Evolutionary conservation across 2,329 filamentous ascomycete species (phyloP).

Genomic region (Calonectria pauciramosa): DNA sequence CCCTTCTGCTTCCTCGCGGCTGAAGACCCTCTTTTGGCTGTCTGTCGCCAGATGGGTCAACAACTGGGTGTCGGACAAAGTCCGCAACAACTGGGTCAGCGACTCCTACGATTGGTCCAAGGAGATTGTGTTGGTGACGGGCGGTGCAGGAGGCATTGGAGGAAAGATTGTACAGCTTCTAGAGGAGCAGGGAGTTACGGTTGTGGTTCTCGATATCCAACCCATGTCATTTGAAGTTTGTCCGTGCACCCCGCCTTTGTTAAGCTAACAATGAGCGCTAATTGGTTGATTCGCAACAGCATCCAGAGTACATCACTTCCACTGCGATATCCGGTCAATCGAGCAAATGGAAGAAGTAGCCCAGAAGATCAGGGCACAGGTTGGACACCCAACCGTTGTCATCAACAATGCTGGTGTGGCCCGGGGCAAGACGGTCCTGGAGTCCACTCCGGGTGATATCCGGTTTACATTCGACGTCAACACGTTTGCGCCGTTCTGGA

Average conservation of each 20-base stretch:
- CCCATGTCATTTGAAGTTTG: slow-evolving; percentile 67
- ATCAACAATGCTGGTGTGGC: slow-evolving; percentile 80
- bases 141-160: slow-evolving; percentile 82
- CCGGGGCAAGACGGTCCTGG: slow-evolving; percentile 72
- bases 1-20: slow-evolving; percentile 62
- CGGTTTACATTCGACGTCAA: slow-evolving; percentile 81
- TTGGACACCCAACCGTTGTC: slow-evolving; percentile 77
- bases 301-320: slow-evolving; percentile 74
- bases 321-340: slow-evolving; percentile 77
- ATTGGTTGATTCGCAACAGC: slow-evolving; percentile 37
- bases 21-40: slow-evolving; percentile 55
- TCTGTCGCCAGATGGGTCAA: slow-evolving; percentile 46
- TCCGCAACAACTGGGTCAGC: slow-evolving; percentile 52
- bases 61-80: slow-evolving; percentile 50
- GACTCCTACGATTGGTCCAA: slow-evolving; percentile 73
- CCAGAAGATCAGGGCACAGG: slow-evolving; percentile 63
- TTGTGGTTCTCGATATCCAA: slow-evolving; percentile 80
- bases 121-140: slow-evolving; percentile 81
- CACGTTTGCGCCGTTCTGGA: slow-evolving; percentile 75
- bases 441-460: slow-evolving; percentile 68
- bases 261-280: slow-evolving; percentile 18
- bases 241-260: slow-evolving; percentile 48
- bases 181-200: slow-evolving; percentile 74
- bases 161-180: slow-evolving; percentile 74
- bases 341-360: slow-evolving; percentile 66